These are phyloP conservation scores for Magnaporthiopsis incrustans DNA, from an alignment of 2,329 filamentous ascomycete genomes.

Conservation along the genomic window DNA sequence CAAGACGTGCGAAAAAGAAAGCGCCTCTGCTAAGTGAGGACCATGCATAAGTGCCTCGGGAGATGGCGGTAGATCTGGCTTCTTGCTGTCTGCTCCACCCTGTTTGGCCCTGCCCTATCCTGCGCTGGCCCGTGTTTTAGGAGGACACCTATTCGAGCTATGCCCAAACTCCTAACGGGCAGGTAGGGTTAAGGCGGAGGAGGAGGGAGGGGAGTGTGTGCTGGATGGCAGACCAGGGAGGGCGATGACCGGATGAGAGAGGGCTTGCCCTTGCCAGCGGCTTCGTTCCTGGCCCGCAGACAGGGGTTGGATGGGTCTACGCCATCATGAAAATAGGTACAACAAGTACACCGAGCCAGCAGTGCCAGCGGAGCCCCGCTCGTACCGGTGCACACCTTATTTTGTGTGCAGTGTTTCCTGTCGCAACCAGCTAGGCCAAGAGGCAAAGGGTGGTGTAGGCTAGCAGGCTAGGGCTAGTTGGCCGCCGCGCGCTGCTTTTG, in stretches of 20 bases:
- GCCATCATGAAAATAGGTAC: not conserved
- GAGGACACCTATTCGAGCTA: not conserved
- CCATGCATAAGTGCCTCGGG: not conserved
- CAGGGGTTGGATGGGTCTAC: not conserved
- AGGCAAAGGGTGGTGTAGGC: not conserved
- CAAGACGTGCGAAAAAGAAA: not conserved
- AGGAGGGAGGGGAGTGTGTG: not conserved
- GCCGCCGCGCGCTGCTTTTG: not conserved
- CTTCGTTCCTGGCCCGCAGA: not conserved
- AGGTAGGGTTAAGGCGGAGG: not conserved
- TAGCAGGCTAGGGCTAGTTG: not conserved
- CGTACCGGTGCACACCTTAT: not conserved
- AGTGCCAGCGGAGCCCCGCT: not conserved
- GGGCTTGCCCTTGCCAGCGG: not conserved
- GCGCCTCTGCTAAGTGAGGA: not conserved
- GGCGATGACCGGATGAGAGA: not conserved
- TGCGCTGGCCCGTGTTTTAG: not conserved
- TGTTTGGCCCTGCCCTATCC: not conserved
- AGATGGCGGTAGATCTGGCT: not conserved
- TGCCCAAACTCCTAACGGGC: not conserved
- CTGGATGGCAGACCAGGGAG: not conserved
- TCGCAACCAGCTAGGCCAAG: not conserved
- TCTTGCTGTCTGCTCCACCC: not conserved
- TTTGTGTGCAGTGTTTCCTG: not conserved
- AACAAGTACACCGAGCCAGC: not conserved